Evolutionary conservation across 2,329 filamentous ascomycete species (phyloP).

Genomic region (Aspergillus quadricinctus): DNA sequence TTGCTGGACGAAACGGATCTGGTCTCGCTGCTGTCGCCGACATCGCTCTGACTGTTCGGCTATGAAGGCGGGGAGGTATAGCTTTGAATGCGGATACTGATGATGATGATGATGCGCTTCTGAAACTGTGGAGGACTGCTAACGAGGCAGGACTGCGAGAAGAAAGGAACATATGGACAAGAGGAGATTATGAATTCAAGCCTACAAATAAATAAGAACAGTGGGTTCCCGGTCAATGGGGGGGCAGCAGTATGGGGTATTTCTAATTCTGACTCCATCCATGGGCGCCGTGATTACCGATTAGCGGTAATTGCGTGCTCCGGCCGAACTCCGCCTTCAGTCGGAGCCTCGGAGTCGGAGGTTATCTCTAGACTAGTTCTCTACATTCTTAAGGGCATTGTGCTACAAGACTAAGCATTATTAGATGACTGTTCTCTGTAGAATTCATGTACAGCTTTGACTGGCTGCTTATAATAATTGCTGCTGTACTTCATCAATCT

Average conservation of each 20-base stretch:
- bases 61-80: constrained; percentile 16
- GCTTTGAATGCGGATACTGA: constrained; percentile 2
- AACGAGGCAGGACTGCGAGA: neutral
- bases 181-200: neutral
- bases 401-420: neutral
- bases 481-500: neutral
- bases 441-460: neutral
- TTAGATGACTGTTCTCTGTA: neutral
- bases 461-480: neutral
- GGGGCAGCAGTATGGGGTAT: neutral
- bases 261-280: neutral
- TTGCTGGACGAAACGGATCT: constrained; percentile 44
- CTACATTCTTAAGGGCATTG: neutral
- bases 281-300: neutral
- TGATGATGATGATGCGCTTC: constrained; percentile 1
- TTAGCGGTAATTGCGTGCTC: neutral
- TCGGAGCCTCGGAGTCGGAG: no score
- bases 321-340: neutral
- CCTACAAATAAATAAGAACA: neutral
- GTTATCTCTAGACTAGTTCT: no score
- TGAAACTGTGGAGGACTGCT: neutral
- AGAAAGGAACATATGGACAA: neutral
- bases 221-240: neutral
- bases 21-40: constrained; percentile 34
- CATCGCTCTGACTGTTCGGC: constrained; percentile 32